Base-by-base conservation (phyloP, 2,329 filamentous ascomycete genomes). In the Reticulascus tulasneorum region DNA sequence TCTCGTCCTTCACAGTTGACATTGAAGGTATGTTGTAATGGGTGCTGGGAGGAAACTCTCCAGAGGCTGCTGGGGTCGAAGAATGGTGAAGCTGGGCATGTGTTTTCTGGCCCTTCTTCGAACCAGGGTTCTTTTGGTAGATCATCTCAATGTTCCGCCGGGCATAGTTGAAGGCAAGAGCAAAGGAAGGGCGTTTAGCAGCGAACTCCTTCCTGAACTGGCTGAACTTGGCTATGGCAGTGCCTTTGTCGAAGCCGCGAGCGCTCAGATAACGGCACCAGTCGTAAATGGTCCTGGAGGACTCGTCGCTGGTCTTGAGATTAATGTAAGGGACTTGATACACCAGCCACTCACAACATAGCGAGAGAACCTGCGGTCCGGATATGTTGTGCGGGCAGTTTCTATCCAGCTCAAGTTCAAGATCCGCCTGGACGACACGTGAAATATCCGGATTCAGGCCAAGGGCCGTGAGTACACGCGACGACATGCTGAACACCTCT, bases 181-280 rank as follows among this genome's bases (percentile, higher is more conserved):
- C 22, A 40, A 42, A 9, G 29, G 18, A 18, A n/a, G 25, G 4
- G 6, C 22, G 22, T 15, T 16, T 18, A 12, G 18, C 24, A 15
- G 19, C 10, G 5, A 37, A 33, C 16, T 17, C 13, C 15, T 26
- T 20, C 4, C 20, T 30, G 12, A 30, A 8, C 8, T 46, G 36
- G 12, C 12, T 16, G 6, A 23, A n/a, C 21, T 42, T 34, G 30
- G 43, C 47, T 15, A 41, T 11, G 10, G 54, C 45, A 9, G 22
- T n/a, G 5, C 21, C 15, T 26, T 50, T 46, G 10, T 39, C 34
- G 26, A 37, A 42, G 6, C 35, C 19, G 19, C 33, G 33, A 15
- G 22, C 18, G 15, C 34, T 35, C 7, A 54, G 11, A n/a, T 40
- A 41, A 9, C 28, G 9, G 33, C 47, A 47, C 38, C 48, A 48